phyloP scores from a whole-genome alignment of 768 basidiomycete genomes.

The Porpolomopsis calyptriformis region DNA sequence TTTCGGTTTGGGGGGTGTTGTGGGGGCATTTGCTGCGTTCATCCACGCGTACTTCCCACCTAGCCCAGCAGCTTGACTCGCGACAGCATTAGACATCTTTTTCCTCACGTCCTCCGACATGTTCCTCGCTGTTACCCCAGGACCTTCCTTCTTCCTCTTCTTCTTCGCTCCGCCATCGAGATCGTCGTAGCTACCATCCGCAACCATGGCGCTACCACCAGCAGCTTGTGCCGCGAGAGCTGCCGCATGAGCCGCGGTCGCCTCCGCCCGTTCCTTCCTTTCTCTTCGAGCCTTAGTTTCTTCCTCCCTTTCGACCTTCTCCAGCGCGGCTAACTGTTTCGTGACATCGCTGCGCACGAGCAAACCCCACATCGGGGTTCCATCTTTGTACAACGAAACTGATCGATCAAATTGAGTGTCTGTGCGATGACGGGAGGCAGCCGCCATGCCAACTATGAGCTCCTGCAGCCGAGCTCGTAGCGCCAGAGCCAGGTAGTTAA shows the following conservation, averaged over 20 bases:
- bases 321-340: conserved; percentile 66
- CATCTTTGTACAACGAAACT: conserved; percentile 55
- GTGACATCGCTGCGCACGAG: conserved; percentile 67
- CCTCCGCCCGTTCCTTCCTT: conserved; percentile 65
- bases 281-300: conserved; percentile 66
- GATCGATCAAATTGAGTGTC: conserved; percentile 61
- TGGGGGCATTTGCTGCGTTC: conserved; percentile 49
- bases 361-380: conserved; percentile 74
- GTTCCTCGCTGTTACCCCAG: conserved; percentile 75
- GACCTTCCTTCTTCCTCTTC: conserved; percentile 77
- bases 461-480: conserved; percentile 65
- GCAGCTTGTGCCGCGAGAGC: conserved; percentile 49
- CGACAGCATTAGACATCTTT: conserved; percentile 85
- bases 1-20: conserved; percentile 29
- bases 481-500: conserved; percentile 71
- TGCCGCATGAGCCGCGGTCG: conserved; percentile 60
- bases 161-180: conserved; percentile 55
- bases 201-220: conserved; percentile 20
- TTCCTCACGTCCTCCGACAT: conserved; percentile 89
- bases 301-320: conserved; percentile 75
- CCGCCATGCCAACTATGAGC: conserved; percentile 56
- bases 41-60: conserved; percentile 84
- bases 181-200: conserved; percentile 17
- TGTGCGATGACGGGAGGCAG: conserved; percentile 56
- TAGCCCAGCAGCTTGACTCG: conserved; percentile 79